Evolutionary conservation across 208 protist species (phyloP).

Genomic region (Trypanosoma platydactyli): DNA sequence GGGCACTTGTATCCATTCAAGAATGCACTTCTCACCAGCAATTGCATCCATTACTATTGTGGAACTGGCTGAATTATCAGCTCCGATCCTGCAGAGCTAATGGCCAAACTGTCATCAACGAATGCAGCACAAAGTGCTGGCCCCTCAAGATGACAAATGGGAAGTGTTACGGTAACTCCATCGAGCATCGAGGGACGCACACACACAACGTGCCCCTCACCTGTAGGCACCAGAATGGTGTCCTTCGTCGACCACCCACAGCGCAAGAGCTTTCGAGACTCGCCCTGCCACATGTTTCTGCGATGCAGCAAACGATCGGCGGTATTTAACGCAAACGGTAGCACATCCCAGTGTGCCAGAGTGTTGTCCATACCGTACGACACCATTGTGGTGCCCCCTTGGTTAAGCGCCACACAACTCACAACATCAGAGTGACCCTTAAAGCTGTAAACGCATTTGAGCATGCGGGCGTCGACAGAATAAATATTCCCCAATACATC

Average conservation of each 20-base stretch:
- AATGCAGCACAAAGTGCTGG: constrained; percentile 35
- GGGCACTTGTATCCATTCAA: background rate
- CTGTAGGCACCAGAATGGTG: constrained; percentile 21
- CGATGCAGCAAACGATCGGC: constrained; percentile 48
- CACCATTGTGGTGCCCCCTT: constrained; percentile 40
- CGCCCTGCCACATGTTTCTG: constrained; percentile 36
- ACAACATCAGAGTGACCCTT: constrained; percentile 39
- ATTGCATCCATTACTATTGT: background rate
- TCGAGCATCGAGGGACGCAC: constrained; percentile 9
- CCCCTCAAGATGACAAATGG: constrained; percentile 12
- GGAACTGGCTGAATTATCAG: constrained; percentile 30
- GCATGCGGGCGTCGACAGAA: constrained; percentile 59
- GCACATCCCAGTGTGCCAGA: constrained; percentile 47
- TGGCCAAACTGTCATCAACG: constrained; percentile 31
- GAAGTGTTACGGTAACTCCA: constrained; percentile 7
- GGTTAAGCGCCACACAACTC: constrained; percentile 25
- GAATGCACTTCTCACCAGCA: background rate
- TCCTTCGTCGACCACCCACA: constrained; percentile 34
- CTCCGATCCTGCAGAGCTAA: constrained; percentile 39
- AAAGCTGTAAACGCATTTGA: constrained; percentile 34
- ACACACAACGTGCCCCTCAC: constrained; percentile 20
- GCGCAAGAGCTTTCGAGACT: constrained; percentile 40
- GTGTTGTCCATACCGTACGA: constrained; percentile 57
- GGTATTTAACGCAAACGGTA: constrained; percentile 68
- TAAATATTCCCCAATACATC: constrained; percentile 66